Evolutionary conservation across 177 flowering plant species (phyloP).

Genomic region (Telopea speciosissima): DNA sequence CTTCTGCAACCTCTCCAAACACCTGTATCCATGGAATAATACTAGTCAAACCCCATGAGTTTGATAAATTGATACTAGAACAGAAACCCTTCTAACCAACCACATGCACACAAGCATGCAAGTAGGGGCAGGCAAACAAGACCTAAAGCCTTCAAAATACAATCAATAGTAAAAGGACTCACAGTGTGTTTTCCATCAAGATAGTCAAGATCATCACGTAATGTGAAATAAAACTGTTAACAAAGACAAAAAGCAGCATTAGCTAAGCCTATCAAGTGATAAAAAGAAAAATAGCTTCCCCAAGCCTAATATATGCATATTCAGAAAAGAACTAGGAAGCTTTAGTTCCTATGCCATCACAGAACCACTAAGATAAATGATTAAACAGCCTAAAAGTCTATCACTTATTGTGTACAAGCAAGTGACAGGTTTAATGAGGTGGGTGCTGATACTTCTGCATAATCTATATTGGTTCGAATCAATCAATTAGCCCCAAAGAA

Average conservation of each 20-base stretch:
- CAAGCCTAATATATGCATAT: neutral
- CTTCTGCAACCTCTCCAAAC: constrained; percentile 95
- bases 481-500: neutral
- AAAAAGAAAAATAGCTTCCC: neutral
- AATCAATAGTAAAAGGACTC: constrained; percentile 22
- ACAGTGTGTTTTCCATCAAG: constrained; percentile 95
- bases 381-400: neutral
- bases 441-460: neutral
- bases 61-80: neutral
- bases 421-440: neutral
- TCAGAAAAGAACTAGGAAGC: no score
- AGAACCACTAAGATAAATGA: neutral
- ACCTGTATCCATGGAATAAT: constrained; percentile 41
- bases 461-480: neutral
- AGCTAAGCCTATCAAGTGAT: neutral
- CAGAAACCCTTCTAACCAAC: neutral
- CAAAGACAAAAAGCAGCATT: constrained; percentile 4
- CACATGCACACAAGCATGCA: no score
- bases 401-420: neutral
- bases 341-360: neutral
- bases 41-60: neutral
- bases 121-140: no score
- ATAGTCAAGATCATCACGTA: constrained; percentile 91
- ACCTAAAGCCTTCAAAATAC: neutral
- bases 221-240: constrained; percentile 81